phyloP scores from a whole-genome alignment of 495 filamentous ascomycete species.

The Lophiotrema nucula region DNA sequence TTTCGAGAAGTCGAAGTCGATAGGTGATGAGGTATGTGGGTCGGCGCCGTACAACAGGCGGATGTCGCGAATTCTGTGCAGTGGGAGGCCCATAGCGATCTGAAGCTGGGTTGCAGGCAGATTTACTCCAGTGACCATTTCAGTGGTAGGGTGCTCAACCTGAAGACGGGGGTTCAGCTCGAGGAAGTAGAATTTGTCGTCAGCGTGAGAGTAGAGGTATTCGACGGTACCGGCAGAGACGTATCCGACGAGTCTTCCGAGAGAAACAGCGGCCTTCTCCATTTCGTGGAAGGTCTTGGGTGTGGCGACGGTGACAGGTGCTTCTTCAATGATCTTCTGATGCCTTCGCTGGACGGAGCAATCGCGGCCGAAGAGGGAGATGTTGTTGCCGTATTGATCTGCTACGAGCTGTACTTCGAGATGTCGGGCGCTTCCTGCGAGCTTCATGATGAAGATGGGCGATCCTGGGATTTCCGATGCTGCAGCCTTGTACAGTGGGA shows the following conservation, averaged over 20 bases:
- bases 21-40: slow-evolving; percentile 76
- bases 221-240: slow-evolving; percentile 98
- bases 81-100: slow-evolving; percentile 96
- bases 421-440: slow-evolving; percentile 93
- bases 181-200: slow-evolving; percentile 99
- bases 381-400: slow-evolving; percentile 99
- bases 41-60: slow-evolving; percentile 94
- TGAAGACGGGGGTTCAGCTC: slow-evolving; percentile 97
- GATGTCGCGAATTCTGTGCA: slow-evolving; percentile 95
- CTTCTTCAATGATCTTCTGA: slow-evolving; percentile 99
- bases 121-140: slow-evolving; percentile 99
- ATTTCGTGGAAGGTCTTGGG: slow-evolving; percentile 85
- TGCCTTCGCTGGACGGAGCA: slow-evolving; percentile 98
- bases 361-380: slow-evolving; percentile 96
- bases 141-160: slow-evolving; percentile 98
- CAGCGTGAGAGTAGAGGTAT: slow-evolving; percentile 97
- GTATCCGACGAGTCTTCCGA: slow-evolving; percentile 93
- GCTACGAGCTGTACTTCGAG: slow-evolving; percentile 96
- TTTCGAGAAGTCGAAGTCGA: slow-evolving; percentile 95
- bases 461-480: slow-evolving; percentile 98
- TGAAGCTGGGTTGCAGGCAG: slow-evolving; percentile 96
- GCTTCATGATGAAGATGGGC: slow-evolving; percentile 99
- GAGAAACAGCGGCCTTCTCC: slow-evolving; percentile 93
- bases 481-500: slow-evolving; percentile 84
- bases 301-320: slow-evolving; percentile 93